phyloP scores from a whole-genome alignment of 2,329 filamentous ascomycete species.

The Aureobasidium vineae region DNA sequence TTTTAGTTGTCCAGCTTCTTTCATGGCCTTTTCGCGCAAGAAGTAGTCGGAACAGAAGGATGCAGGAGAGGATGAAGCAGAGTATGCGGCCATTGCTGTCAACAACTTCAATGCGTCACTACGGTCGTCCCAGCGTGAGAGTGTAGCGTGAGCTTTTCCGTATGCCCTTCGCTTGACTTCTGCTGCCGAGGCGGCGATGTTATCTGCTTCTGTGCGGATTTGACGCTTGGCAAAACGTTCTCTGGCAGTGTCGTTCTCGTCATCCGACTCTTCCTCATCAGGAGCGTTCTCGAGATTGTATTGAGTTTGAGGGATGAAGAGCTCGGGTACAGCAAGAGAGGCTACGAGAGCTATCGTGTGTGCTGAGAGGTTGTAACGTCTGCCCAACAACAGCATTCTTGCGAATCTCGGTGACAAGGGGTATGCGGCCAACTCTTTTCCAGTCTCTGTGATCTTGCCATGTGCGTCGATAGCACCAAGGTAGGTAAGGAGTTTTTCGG shows the following conservation, averaged over 20 bases:
- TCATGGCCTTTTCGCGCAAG: slow-evolving; percentile 80
- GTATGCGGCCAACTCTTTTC: slow-evolving; percentile 80
- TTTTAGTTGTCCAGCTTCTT: slow-evolving; percentile 80
- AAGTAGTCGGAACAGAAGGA: slow-evolving; percentile 78
- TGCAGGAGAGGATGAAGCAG: slow-evolving; percentile 42
- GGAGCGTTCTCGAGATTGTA: slow-evolving; percentile 42
- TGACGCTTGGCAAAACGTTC: slow-evolving; percentile 29
- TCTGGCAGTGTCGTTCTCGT: slow-evolving; percentile 28
- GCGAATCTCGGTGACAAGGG: slow-evolving; percentile 88
- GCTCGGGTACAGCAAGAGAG: slow-evolving; percentile 79
- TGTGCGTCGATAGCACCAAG: slow-evolving; percentile 68
- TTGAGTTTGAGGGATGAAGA: slow-evolving; percentile 81
- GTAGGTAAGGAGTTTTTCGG: slow-evolving; percentile 82
- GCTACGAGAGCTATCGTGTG: slow-evolving; percentile 89
- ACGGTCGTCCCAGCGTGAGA: slow-evolving; percentile 75
- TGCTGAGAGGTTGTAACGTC: slow-evolving; percentile 75
- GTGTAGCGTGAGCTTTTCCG: slow-evolving; percentile 72
- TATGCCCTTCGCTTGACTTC: slow-evolving; percentile 63
- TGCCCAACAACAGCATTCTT: slow-evolving; percentile 85
- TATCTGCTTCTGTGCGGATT: slow-evolving; percentile 62
- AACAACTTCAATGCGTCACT: slow-evolving; percentile 90
- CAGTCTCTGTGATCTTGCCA: slow-evolving; percentile 75
- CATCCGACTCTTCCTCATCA: slow-evolving; percentile 39
- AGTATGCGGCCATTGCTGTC: slow-evolving; percentile 78
- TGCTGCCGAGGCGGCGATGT: slow-evolving; percentile 59